A percentile compares a stretch with the other conserved stretches of the same genome.
Conservation (phyloP, 139 green algal species). For the Edaphochlamys debaryana region DNA sequence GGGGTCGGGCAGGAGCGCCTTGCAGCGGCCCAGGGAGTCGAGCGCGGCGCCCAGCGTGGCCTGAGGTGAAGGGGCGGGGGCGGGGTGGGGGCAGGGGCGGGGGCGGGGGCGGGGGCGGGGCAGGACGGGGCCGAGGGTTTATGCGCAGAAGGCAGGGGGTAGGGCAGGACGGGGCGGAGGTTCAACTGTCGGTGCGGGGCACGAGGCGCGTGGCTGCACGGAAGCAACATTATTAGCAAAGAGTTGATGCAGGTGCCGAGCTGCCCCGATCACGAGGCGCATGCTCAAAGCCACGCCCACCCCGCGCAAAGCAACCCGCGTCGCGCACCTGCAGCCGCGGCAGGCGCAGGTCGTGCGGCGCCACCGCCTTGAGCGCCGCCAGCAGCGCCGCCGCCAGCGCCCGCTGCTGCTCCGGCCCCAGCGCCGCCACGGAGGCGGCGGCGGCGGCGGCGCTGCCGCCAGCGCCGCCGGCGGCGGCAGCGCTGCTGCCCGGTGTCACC, state of each 20-base stretch:
- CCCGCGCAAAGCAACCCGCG: too few relatives aligned
- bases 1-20: constrained; percentile 22
- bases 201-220: too few relatives aligned
- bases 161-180: too few relatives aligned
- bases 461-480: constrained; percentile 2
- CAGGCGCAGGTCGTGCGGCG: constrained; percentile 43
- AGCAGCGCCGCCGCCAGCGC: constrained; percentile 39
- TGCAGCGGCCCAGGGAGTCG: constrained; percentile 17
- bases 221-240: too few relatives aligned
- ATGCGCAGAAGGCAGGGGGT: too few relatives aligned
- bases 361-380: constrained; percentile 15
- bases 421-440: not conserved
- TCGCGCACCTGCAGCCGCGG: constrained; percentile 47
- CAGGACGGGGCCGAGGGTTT: not conserved
- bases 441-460: not conserved
- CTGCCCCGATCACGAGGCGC: too few relatives aligned
- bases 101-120: too few relatives aligned
- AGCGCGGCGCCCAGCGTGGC: constrained; percentile 4
- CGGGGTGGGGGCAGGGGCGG: not conserved
- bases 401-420: constrained; percentile 38
- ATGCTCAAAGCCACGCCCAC: too few relatives aligned
- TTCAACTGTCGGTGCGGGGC: too few relatives aligned
- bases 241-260: too few relatives aligned
- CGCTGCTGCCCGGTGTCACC: constrained; percentile 5
- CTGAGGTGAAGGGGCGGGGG: not conserved